Conservation (phyloP, 2,329 filamentous ascomycete genomes). For the Colletotrichum sansevieriae region DNA sequence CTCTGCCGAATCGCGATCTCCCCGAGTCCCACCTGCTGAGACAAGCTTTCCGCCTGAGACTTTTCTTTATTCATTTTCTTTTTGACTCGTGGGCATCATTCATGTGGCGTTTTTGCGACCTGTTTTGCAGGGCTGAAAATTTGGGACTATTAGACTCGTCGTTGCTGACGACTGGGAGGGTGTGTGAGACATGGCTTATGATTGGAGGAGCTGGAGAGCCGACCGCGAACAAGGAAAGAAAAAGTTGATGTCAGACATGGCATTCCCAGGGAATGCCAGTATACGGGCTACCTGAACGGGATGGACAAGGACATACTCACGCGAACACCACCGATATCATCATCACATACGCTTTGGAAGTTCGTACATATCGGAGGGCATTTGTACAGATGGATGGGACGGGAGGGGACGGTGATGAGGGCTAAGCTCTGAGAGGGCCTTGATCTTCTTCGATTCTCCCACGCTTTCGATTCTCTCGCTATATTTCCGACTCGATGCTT, state of each 20-base stretch:
- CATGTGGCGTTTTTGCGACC: conserved; percentile 31
- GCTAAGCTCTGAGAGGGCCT: conserved; percentile 14
- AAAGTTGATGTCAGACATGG: conserved; percentile 13
- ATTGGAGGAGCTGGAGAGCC: conserved; percentile 19
- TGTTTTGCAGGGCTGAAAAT: conserved; percentile 31
- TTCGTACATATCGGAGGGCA: conserved; percentile 29
- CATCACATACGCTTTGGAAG: conserved; percentile 27
- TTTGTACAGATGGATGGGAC: conserved; percentile 23
- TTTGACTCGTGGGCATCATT: conserved; percentile 30
- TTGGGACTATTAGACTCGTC: conserved; percentile 32
- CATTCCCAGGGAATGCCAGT: conserved; percentile 7
- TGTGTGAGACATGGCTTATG: conserved; percentile 15
- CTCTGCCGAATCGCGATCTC: not conserved
- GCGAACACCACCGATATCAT: conserved; percentile 16
- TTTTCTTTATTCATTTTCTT: not conserved
- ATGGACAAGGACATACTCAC: not conserved
- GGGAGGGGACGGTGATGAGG: conserved; percentile 6
- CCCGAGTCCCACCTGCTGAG: conserved; percentile 1
- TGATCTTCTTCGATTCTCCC: conserved; percentile 19
- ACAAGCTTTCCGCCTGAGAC: conserved; percentile 1
- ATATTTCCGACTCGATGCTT: not conserved
- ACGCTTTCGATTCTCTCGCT: conserved; percentile 25
- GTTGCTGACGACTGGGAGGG: conserved; percentile 24
- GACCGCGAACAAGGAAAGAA: conserved; percentile 5
- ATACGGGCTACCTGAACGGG: conserved; percentile 4